Percentiles rank a stretch among this genome's conserved stretches.
These are phyloP conservation scores for Hypholoma sublateritium DNA, from an alignment of 768 basidiomycete species.

Conservation along the genomic window DNA sequence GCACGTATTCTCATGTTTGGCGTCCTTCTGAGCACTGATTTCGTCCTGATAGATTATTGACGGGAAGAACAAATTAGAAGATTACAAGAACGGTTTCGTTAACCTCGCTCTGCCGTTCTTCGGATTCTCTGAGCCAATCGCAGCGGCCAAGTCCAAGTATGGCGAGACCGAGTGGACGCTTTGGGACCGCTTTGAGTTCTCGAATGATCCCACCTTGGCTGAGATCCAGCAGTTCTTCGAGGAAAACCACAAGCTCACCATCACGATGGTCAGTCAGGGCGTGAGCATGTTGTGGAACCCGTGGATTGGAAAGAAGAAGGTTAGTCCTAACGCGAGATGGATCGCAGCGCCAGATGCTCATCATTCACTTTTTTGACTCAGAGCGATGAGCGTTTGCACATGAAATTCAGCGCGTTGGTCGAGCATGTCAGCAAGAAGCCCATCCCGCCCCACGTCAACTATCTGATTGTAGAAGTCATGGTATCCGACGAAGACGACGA, in stretches of 20 bases:
- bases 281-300: slow-evolving; percentile 98
- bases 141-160: slow-evolving; percentile 87
- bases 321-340: slow-evolving; percentile 27
- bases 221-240: slow-evolving; percentile 86
- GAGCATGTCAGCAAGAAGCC: slow-evolving; percentile 96
- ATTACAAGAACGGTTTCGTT: slow-evolving; percentile 98
- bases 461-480: slow-evolving; percentile 93
- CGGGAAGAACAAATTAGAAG: slow-evolving; percentile 88
- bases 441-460: slow-evolving; percentile 77
- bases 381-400: slow-evolving; percentile 84
- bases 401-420: slow-evolving; percentile 90
- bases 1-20: slow-evolving; percentile 33
- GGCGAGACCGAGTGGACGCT: slow-evolving; percentile 91
- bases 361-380: slow-evolving; percentile 25
- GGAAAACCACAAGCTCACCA: slow-evolving; percentile 78
- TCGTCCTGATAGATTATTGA: slow-evolving; percentile 74
- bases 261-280: slow-evolving; percentile 96
- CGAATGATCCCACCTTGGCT: slow-evolving; percentile 83
- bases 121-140: slow-evolving; percentile 97
- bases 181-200: slow-evolving; percentile 96
- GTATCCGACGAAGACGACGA: slow-evolving; percentile 88
- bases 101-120: slow-evolving; percentile 99
- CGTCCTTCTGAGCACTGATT: neutral
- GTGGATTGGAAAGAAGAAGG: slow-evolving; percentile 93
- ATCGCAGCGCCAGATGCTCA: neutral